Evolutionary conservation across 78 protist species (phyloP).

Genomic region (Bodo saltans): DNA sequence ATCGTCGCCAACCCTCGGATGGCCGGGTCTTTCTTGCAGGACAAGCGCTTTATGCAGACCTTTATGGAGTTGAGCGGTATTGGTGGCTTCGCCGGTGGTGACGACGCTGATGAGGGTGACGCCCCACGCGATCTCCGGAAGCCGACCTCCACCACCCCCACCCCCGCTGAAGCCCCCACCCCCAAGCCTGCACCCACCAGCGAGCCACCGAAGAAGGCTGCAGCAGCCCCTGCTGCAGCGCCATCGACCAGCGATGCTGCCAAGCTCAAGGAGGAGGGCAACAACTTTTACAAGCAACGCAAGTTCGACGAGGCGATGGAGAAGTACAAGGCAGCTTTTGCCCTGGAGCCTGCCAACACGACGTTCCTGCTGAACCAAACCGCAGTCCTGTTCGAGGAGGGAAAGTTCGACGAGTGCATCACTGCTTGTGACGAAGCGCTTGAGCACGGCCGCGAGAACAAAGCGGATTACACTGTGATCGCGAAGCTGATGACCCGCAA

Average conservation of each 20-base stretch:
- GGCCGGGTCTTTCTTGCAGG: not conserved
- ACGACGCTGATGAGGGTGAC: not conserved
- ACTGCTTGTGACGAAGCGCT: conserved; percentile 39
- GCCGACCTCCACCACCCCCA: too few relatives aligned
- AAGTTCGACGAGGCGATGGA: conserved; percentile 49
- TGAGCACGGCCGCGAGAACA: conserved; percentile 35
- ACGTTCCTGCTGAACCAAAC: conserved; percentile 59
- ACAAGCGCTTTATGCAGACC: conserved; percentile 1
- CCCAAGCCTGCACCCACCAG: not conserved
- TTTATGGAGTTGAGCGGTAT: not conserved
- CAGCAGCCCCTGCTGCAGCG: not conserved
- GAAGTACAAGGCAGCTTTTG: conserved; percentile 39
- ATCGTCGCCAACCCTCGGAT: not conserved
- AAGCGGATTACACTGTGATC: conserved; percentile 60
- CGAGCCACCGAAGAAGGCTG: conserved; percentile 1
- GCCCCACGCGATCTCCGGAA: not conserved
- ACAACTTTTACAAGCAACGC: conserved; percentile 34
- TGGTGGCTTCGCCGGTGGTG: not conserved
- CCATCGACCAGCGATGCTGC: conserved; percentile 41
- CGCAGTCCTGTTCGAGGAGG: conserved; percentile 65
- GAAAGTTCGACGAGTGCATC: conserved; percentile 38
- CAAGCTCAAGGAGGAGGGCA: conserved; percentile 61
- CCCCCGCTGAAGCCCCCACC: not conserved
- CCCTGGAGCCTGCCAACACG: conserved; percentile 45
- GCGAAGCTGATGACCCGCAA: conserved; percentile 59